Conservation (phyloP, 2,329 filamentous ascomycete genomes). For the Monosporascus sp. region DNA sequence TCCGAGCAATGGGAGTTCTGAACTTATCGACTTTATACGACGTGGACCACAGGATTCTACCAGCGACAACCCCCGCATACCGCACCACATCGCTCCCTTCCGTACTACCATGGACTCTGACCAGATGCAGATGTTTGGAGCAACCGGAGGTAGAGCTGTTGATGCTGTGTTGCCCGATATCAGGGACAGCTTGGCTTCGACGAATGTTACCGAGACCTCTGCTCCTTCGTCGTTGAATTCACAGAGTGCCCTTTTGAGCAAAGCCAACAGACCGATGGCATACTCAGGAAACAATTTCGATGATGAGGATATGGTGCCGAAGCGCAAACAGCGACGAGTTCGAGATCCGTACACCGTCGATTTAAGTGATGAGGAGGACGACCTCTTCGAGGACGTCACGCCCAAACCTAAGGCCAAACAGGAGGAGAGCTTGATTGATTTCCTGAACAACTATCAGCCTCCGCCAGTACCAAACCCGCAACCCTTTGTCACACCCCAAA, state of each 20-base stretch:
- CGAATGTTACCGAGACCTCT: constrained; percentile 54
- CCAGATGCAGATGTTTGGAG: constrained; percentile 51
- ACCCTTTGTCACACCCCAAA: constrained; percentile 30
- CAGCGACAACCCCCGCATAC: constrained; percentile 65
- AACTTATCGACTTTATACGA: constrained; percentile 93
- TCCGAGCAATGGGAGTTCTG: constrained; percentile 65
- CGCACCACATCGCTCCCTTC: constrained; percentile 79
- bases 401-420: constrained; percentile 39
- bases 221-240: constrained; percentile 67
- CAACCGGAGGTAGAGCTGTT: constrained; percentile 50
- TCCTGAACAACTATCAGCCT: constrained; percentile 65
- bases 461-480: constrained; percentile 45
- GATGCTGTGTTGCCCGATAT: constrained; percentile 54
- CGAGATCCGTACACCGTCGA: constrained; percentile 95
- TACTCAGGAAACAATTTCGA: constrained; percentile 36
- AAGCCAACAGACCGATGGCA: constrained; percentile 33
- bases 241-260: constrained; percentile 61
- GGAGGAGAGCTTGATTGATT: constrained; percentile 70
- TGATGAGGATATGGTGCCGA: constrained; percentile 55
- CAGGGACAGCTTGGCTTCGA: constrained; percentile 53
- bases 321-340: constrained; percentile 70
- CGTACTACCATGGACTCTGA: constrained; percentile 82
- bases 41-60: constrained; percentile 66
- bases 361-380: constrained; percentile 63
- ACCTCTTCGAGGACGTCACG: constrained; percentile 43